phyloP scores from a whole-genome alignment of 345 rosid genomes.

The Gossypioides kirkii region DNA sequence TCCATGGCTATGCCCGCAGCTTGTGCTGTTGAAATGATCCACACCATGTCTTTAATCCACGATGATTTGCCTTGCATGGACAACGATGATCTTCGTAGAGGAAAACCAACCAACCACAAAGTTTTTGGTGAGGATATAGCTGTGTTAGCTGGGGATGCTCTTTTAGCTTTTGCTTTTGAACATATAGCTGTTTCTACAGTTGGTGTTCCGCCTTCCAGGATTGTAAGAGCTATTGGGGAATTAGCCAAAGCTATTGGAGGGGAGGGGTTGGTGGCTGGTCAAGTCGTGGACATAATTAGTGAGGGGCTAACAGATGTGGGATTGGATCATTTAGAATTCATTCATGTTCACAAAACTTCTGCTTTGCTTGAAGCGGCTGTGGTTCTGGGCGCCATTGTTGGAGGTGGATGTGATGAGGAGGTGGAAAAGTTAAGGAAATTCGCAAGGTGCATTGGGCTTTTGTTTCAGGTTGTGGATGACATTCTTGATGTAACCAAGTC shows the following conservation, averaged over 20 bases:
- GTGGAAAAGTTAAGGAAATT: slow-evolving; percentile 71
- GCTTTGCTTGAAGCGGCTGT: slow-evolving; percentile 73
- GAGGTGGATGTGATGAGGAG: slow-evolving; percentile 66
- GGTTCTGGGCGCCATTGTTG: slow-evolving; percentile 75
- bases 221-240: slow-evolving; percentile 61
- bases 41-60: slow-evolving; percentile 91
- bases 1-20: slow-evolving; percentile 76
- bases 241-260: slow-evolving; percentile 62
- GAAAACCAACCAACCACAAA: slow-evolving; percentile 86
- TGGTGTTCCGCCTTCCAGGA: slow-evolving; percentile 41
- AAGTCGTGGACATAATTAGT: slow-evolving; percentile 68
- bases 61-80: slow-evolving; percentile 97
- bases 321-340: slow-evolving; percentile 67
- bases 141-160: slow-evolving; percentile 86
- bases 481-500: slow-evolving; percentile 90
- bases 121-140: slow-evolving; percentile 82
- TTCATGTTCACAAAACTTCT: slow-evolving; percentile 85
- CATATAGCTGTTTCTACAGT: slow-evolving; percentile 54
- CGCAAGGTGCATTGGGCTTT: slow-evolving; percentile 63
- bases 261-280: slow-evolving; percentile 82
- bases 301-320: slow-evolving; percentile 59
- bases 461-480: slow-evolving; percentile 96
- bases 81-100: slow-evolving; percentile 92
- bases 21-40: slow-evolving; percentile 90
- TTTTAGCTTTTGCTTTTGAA: slow-evolving; percentile 71